Conservation (phyloP, 257 asterid genomes). For the Lithospermum erythrorhizon region DNA sequence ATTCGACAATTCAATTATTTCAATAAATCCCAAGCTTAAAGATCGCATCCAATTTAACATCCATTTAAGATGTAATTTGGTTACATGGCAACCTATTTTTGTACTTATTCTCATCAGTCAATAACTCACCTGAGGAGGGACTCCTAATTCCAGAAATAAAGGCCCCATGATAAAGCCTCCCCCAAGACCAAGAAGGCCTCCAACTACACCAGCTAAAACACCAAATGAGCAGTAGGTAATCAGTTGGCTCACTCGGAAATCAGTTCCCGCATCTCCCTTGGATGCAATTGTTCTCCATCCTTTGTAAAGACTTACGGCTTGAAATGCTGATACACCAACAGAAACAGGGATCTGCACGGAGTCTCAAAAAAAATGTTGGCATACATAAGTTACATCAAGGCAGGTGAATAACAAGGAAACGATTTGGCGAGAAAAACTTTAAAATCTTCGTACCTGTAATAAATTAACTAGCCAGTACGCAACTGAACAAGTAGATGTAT, state of each 20-base stretch:
- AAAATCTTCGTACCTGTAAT: conserved; percentile 51
- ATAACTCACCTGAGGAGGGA: conserved; percentile 56
- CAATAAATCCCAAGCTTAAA: too few relatives aligned
- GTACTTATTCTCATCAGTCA: not conserved
- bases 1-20: too few relatives aligned
- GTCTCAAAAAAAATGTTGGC: not conserved
- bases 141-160: conserved; percentile 40
- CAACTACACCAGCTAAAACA: conserved; percentile 75
- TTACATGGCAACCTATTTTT: too few relatives aligned
- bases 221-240: conserved; percentile 66
- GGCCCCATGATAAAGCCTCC: conserved; percentile 83
- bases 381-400: not conserved
- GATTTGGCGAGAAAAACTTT: not conserved
- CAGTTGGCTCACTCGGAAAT: conserved; percentile 55
- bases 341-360: conserved; percentile 71
- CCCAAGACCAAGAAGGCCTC: conserved; percentile 93
- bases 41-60: too few relatives aligned
- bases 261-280: conserved; percentile 59
- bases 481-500: conserved; percentile 50
- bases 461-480: conserved; percentile 82
- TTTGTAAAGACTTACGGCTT: conserved; percentile 62
- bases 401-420: not conserved
- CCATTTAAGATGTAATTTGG: too few relatives aligned
- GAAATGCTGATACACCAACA: conserved; percentile 54
- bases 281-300: conserved; percentile 80